A percentile compares a stretch with the other conserved stretches of the same genome.
phyloP scores from a whole-genome alignment of 139 green algal genomes.

The Chlorella ohadii region DNA sequence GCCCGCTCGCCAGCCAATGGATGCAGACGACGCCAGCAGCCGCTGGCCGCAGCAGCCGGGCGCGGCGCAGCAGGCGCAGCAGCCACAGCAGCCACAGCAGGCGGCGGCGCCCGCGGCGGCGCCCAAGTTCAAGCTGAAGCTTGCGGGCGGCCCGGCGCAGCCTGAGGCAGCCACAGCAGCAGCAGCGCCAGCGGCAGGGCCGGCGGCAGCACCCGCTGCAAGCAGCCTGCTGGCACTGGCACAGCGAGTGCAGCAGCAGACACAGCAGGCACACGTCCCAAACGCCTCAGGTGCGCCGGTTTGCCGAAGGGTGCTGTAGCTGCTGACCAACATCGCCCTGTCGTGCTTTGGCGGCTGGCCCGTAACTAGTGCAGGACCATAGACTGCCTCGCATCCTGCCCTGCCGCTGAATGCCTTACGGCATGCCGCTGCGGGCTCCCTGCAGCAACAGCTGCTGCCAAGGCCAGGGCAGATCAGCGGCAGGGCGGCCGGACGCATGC shows the following conservation, averaged over 20 bases:
- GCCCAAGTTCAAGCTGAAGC: slow-evolving; percentile 1
- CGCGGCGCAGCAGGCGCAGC: background rate
- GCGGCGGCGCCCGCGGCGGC: background rate
- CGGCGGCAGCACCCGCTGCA: background rate
- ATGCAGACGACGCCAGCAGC: background rate
- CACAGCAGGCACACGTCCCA: too few relatives aligned
- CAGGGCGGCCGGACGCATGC: too few relatives aligned
- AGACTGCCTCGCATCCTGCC: too few relatives aligned
- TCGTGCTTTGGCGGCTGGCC: too few relatives aligned
- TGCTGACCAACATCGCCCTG: too few relatives aligned
- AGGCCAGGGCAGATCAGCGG: too few relatives aligned
- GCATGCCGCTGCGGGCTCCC: too few relatives aligned
- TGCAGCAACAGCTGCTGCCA: too few relatives aligned
- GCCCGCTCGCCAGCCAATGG: background rate
- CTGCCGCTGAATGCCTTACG: too few relatives aligned
- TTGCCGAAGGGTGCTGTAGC: too few relatives aligned
- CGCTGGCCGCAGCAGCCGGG: background rate
- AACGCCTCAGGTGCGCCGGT: too few relatives aligned
- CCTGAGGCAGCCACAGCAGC: background rate
- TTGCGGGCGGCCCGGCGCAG: background rate
- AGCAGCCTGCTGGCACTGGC: background rate
- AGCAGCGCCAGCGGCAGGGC: background rate
- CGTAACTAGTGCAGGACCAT: too few relatives aligned
- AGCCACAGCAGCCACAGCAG: background rate
- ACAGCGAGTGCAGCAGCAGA: background rate